Conservation (phyloP, 179 eudicot species). For the Beta lomatogona region DNA sequence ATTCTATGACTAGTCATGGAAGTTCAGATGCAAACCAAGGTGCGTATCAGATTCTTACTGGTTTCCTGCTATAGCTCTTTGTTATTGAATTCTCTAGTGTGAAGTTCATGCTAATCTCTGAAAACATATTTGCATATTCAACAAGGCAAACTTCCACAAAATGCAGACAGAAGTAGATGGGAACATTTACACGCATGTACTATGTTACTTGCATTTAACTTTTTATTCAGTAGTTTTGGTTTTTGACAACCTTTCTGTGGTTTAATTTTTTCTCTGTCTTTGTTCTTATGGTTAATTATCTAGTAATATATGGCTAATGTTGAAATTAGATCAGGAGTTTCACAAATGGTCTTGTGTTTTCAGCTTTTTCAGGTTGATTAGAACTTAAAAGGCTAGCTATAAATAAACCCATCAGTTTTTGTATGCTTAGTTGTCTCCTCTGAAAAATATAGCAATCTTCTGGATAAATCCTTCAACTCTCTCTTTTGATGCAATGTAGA, state of each 20-base stretch:
- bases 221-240: not conserved
- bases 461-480: not conserved
- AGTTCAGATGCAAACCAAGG: constrained; percentile 55
- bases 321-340: not conserved
- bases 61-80: not conserved
- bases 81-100: not conserved
- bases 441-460: not conserved
- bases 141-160: not conserved
- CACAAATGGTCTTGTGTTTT: not conserved
- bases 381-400: not conserved
- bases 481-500: constrained; percentile 36
- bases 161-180: not conserved
- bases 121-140: constrained; percentile 1
- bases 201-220: not conserved
- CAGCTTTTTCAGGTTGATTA: too few species aligned
- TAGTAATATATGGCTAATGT: not conserved
- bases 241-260: not conserved
- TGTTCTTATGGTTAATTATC: not conserved
- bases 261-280: not conserved
- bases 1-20: constrained; percentile 54
- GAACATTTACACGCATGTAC: not conserved
- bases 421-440: not conserved
- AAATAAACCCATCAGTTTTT: not conserved
- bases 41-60: constrained; percentile 21
- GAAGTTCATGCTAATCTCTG: not conserved